Conservation (phyloP, 805 yeast genomes). For the Lipomyces mesembrius region DNA sequence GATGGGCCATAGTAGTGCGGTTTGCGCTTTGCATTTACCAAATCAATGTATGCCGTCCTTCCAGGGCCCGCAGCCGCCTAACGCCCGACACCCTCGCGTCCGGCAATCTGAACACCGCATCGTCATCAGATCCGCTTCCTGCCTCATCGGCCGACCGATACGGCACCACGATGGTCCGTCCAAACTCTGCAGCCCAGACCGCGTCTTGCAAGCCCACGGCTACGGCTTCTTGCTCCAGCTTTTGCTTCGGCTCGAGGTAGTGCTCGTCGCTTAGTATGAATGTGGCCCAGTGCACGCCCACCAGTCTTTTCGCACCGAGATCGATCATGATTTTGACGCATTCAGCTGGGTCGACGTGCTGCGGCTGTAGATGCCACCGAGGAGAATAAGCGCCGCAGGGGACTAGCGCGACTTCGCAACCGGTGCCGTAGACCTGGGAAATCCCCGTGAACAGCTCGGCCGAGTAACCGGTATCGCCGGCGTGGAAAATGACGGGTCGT, state of each 20-base stretch:
- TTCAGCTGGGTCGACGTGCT: conserved; percentile 85
- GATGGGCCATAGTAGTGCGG: background rate
- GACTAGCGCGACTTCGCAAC: conserved; percentile 67
- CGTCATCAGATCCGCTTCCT: conserved; percentile 14
- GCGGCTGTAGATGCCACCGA: conserved; percentile 87
- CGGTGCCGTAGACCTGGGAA: conserved; percentile 62
- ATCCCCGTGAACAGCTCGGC: conserved; percentile 71
- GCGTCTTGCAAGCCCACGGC: conserved; percentile 46
- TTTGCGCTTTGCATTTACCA: conserved; percentile 17
- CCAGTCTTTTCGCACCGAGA: conserved; percentile 62
- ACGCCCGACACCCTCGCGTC: conserved; percentile 6
- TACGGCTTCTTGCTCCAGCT: conserved; percentile 25
- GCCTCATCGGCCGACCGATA: conserved; percentile 16
- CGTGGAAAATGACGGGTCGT: conserved; percentile 79
- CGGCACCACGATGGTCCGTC: conserved; percentile 60
- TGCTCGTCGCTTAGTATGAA: conserved; percentile 87
- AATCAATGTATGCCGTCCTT: conserved; percentile 31
- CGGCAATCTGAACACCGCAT: conserved; percentile 10
- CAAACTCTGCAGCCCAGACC: conserved; percentile 73
- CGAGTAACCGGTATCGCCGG: conserved; percentile 95
- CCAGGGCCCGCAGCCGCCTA: conserved; percentile 23
- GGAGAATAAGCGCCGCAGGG: conserved; percentile 98
- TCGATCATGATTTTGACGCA: conserved; percentile 69
- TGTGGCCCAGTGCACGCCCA: conserved; percentile 98
- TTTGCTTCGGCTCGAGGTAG: conserved; percentile 61